Evolutionary conservation across 345 rosid species (phyloP).

Genomic region (Citrus unshiu): DNA sequence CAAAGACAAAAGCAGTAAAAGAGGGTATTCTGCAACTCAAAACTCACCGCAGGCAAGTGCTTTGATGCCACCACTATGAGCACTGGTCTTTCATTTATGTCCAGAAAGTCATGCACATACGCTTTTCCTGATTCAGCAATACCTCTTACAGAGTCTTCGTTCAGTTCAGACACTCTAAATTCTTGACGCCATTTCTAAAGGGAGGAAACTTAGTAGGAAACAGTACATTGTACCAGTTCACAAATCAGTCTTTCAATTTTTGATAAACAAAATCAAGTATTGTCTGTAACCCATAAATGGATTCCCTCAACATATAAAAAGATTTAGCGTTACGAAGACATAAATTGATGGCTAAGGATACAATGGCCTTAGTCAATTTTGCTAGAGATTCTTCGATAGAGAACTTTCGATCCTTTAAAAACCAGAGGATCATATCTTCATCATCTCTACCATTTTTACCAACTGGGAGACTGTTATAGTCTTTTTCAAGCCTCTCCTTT

Average conservation of each 20-base stretch:
- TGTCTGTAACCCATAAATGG: not conserved
- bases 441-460: constrained; percentile 93
- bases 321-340: not conserved
- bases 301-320: not conserved
- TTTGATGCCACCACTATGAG: constrained; percentile 80
- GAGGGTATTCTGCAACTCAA: constrained; percentile 4
- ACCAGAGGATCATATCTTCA: constrained; percentile 93
- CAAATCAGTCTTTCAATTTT: not conserved
- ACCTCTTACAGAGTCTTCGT: constrained; percentile 57
- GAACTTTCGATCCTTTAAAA: constrained; percentile 67
- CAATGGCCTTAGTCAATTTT: constrained; percentile 72
- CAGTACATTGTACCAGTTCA: not conserved
- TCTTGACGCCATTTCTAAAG: constrained; percentile 84
- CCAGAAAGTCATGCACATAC: constrained; percentile 70
- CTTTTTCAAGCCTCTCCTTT: constrained; percentile 60
- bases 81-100: constrained; percentile 64
- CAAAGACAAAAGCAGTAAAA: not conserved
- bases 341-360: constrained; percentile 43
- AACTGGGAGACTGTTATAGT: constrained; percentile 52
- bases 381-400: constrained; percentile 57
- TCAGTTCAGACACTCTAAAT: constrained; percentile 60
- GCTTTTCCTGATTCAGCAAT: constrained; percentile 72
- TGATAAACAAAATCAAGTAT: not conserved
- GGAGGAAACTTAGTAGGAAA: constrained; percentile 22
- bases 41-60: constrained; percentile 73